Conservation (phyloP, 345 rosid species). For the Salix caprea region DNA sequence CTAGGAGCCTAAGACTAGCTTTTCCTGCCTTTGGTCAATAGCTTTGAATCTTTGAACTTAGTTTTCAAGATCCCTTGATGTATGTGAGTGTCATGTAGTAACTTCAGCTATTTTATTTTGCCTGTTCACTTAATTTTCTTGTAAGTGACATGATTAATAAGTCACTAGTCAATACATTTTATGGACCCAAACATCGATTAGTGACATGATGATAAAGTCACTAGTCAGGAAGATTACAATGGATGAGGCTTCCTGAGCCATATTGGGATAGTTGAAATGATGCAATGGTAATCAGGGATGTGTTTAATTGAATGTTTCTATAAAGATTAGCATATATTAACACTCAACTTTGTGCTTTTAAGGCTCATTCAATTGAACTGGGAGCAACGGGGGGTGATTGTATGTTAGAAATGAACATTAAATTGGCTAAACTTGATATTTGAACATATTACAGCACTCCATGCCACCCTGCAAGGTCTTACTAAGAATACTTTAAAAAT, state of each 20-base stretch:
- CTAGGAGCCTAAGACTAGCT: not conserved
- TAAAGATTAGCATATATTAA: not conserved
- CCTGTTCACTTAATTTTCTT: not conserved
- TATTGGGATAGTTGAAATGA: not conserved
- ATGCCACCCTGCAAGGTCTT: not conserved
- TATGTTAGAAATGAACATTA: not conserved
- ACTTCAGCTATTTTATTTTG: not conserved
- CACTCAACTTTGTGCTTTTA: not conserved
- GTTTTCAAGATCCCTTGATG: not conserved
- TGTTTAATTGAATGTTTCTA: not conserved
- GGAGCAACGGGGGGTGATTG: not conserved
- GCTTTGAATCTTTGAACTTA: not conserved
- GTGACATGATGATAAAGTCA: no score
- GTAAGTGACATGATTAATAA: not conserved
- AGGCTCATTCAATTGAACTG: not conserved
- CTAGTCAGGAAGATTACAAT: no score
- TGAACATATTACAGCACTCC: not conserved
- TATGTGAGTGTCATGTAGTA: not conserved
- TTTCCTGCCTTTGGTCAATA: not conserved
- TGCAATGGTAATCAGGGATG: not conserved
- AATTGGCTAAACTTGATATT: not conserved
- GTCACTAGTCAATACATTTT: not conserved
- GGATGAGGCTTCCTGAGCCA: not conserved
- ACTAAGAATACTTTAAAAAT: not conserved
- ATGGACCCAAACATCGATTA: not conserved